Evolutionary conservation across 2,329 filamentous ascomycete species (phyloP).

Genomic region (Trichoderma citrinoviride): DNA sequence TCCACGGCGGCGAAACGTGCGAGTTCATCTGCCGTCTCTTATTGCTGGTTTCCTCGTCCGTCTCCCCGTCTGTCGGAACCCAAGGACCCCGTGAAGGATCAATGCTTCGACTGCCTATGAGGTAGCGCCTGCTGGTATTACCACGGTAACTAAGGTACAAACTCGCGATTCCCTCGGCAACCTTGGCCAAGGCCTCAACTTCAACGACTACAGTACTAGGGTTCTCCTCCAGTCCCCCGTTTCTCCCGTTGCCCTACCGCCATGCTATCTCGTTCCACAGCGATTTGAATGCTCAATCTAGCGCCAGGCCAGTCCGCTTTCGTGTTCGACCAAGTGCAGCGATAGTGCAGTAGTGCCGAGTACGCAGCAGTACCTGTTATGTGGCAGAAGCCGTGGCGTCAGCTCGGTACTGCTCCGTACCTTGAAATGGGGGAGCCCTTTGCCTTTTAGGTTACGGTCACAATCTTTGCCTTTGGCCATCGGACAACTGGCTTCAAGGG

Average conservation of each 20-base stretch:
- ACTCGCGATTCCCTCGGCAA: background rate
- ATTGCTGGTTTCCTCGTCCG: background rate
- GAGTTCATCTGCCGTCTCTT: background rate
- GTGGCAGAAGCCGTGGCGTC: background rate
- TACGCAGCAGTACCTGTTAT: background rate
- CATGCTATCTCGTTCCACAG: conserved; percentile 21
- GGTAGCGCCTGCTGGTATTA: too few species aligned
- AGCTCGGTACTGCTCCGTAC: conserved; percentile 12
- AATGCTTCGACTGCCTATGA: background rate
- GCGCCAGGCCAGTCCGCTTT: conserved; percentile 15
- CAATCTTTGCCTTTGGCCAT: background rate
- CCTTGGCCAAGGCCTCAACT: conserved; percentile 5
- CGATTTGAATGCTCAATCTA: conserved; percentile 19
- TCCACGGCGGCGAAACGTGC: background rate
- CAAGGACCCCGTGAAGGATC: background rate
- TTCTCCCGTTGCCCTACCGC: conserved; percentile 22
- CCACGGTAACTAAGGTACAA: background rate
- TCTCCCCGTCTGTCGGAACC: background rate
- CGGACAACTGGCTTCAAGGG: background rate
- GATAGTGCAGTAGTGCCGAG: conserved; percentile 3
- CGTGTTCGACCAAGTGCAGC: conserved; percentile 4
- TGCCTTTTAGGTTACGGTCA: background rate
- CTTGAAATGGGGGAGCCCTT: background rate
- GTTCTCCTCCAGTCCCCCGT: conserved; percentile 12
- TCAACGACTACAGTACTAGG: too few species aligned